Percentiles rank a stretch among this genome's conserved stretches.
Evolutionary conservation across 208 protist genomes (phyloP).

Genomic region (Crithidia expoeki): DNA sequence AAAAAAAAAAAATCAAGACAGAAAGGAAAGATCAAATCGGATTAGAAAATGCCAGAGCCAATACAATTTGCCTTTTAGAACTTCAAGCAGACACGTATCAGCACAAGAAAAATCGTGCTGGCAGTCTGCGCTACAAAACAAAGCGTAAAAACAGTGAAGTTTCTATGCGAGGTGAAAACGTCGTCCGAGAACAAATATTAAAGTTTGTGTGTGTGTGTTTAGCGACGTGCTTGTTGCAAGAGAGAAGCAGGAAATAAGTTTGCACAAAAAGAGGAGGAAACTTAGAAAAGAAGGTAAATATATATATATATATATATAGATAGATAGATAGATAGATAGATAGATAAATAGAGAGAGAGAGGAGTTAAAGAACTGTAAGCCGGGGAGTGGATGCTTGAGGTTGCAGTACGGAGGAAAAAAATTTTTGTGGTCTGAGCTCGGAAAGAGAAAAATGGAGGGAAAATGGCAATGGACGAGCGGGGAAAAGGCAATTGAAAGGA

Average conservation of each 20-base stretch:
- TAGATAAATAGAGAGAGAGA: not conserved
- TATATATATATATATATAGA: not conserved
- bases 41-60: not conserved
- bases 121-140: not conserved
- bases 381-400: not conserved
- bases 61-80: not conserved
- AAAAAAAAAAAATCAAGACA: constrained; percentile 9
- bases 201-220: not conserved
- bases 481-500: not conserved
- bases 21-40: not conserved
- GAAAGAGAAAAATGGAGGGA: not conserved
- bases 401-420: not conserved
- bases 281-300: not conserved
- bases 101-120: not conserved
- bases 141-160: not conserved
- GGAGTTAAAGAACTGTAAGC: not conserved
- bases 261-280: not conserved
- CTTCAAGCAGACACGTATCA: no score
- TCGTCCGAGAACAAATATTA: not conserved
- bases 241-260: not conserved
- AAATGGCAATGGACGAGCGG: not conserved
- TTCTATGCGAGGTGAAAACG: not conserved
- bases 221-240: not conserved
- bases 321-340: not conserved
- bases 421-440: not conserved